phyloP scores from a whole-genome alignment of 495 filamentous ascomycete genomes.

The Neurospora intermedia region DNA sequence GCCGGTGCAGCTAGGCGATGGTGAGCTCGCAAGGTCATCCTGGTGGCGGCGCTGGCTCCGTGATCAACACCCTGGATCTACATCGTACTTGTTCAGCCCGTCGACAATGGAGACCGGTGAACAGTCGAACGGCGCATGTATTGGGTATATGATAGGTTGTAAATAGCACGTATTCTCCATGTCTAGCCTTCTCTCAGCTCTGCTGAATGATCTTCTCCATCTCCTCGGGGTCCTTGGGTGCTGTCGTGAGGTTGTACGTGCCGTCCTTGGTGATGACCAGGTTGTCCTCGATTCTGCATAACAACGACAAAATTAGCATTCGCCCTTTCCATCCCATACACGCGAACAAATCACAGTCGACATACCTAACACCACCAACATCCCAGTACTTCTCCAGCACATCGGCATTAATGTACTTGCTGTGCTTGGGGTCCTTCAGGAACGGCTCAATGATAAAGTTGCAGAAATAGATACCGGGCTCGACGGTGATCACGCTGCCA shows the following conservation, averaged over 20 bases:
- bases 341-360: neutral
- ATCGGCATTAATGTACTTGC: constrained; percentile 59
- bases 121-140: neutral
- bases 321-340: neutral
- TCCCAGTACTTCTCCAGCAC: constrained; percentile 79
- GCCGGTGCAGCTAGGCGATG: neutral
- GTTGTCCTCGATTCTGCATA: constrained; percentile 50
- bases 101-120: neutral
- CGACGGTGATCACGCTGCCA: constrained; percentile 76
- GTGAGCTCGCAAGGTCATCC: neutral
- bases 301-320: constrained; percentile 1
- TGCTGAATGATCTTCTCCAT: constrained; percentile 48
- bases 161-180: neutral
- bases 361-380: constrained; percentile 69
- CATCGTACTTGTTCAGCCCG: neutral
- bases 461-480: constrained; percentile 93
- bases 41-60: neutral
- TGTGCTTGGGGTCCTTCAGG: constrained; percentile 55
- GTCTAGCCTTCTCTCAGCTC: constrained; percentile 6
- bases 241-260: constrained; percentile 68
- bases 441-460: constrained; percentile 83
- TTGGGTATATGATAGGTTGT: neutral
- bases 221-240: constrained; percentile 61
- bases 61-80: neutral
- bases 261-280: constrained; percentile 69